These are phyloP conservation scores for Mangifera indica DNA, from an alignment of 345 rosid species.

Conservation along the genomic window DNA sequence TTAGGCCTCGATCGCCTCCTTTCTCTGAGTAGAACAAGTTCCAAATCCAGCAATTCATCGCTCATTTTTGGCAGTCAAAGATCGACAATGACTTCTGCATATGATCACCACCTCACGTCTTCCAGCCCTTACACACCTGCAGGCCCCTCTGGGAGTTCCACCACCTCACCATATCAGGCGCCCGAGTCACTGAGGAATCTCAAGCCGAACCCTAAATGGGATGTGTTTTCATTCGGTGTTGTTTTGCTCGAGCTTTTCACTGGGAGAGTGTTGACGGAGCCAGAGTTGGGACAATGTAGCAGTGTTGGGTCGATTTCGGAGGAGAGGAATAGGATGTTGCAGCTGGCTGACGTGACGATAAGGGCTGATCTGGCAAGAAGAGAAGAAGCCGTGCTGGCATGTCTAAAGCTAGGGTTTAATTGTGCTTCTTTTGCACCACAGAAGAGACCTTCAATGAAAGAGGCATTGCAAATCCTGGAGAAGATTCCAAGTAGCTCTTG, in stretches of 20 bases:
- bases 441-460: conserved; percentile 88
- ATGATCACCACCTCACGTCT: conserved; percentile 7
- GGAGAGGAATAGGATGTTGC: conserved; percentile 48
- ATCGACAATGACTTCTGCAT: conserved; percentile 5
- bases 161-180: conserved; percentile 50
- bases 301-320: conserved; percentile 33
- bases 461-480: conserved; percentile 63
- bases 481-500: conserved; percentile 34
- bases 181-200: conserved; percentile 60
- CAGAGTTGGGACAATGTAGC: conserved; percentile 56
- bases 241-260: conserved; percentile 73
- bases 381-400: conserved; percentile 55
- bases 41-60: conserved; percentile 22
- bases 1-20: conserved; percentile 63
- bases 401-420: conserved; percentile 66
- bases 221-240: conserved; percentile 74
- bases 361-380: conserved; percentile 50
- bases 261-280: conserved; percentile 52
- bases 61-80: conserved; percentile 37
- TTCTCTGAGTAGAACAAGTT: conserved; percentile 12
- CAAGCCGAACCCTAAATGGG: conserved; percentile 76
- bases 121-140: conserved; percentile 28
- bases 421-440: conserved; percentile 68
- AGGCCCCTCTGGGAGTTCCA: conserved; percentile 20
- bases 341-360: conserved; percentile 57